Percentiles rank a stretch among this genome's conserved stretches.
phyloP scores from a whole-genome alignment of 2,329 filamentous ascomycete genomes.

The Cercospora zeina region DNA sequence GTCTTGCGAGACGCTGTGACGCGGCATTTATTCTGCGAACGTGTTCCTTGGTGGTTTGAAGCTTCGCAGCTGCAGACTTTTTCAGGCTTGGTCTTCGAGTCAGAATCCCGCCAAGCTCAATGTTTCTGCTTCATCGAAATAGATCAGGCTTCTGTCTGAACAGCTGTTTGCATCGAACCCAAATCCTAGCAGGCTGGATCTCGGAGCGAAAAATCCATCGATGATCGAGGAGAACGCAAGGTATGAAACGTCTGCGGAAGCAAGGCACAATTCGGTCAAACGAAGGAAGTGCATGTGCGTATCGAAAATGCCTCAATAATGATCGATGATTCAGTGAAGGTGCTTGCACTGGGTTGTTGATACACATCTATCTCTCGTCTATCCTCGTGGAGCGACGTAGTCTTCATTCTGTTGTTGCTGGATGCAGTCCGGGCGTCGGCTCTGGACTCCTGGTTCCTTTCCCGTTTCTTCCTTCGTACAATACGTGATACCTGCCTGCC shows the following conservation, averaged over 20 bases:
- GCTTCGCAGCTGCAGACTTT: background rate
- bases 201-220: background rate
- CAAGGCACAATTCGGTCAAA: background rate
- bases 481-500: background rate
- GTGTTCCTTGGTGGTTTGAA: background rate
- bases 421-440: background rate
- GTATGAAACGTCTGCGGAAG: background rate
- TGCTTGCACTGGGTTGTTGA: too few species aligned
- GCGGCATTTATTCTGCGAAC: background rate
- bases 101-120: background rate
- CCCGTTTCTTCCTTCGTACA: background rate
- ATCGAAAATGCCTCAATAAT: too few species aligned
- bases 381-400: too few species aligned
- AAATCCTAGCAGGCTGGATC: background rate
- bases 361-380: too few species aligned
- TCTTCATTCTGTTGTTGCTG: background rate
- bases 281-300: too few species aligned
- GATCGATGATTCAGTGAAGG: too few species aligned
- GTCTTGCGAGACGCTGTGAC: too few species aligned
- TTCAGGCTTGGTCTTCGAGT: background rate
- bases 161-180: background rate
- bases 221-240: background rate
- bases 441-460: background rate
- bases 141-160: background rate
- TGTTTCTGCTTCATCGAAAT: background rate